Conservation (phyloP, 306 rosid species). For the Corylus americana region DNA sequence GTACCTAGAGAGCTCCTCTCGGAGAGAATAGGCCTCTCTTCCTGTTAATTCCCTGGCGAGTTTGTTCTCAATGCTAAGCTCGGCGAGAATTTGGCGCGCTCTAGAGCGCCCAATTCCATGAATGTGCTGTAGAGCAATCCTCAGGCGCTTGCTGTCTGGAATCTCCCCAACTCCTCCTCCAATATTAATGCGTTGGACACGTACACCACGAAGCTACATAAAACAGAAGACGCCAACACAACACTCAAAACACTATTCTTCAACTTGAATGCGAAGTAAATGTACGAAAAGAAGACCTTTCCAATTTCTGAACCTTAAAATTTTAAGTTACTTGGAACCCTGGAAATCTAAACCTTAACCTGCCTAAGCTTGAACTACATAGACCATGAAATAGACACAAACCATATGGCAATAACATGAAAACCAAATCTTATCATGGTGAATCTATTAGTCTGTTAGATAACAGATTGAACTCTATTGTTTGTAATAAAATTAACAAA, state of each 20-base stretch:
- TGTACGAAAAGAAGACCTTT: not conserved
- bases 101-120: constrained; percentile 67
- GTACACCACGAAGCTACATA: constrained; percentile 49
- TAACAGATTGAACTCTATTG: not conserved
- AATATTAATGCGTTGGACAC: constrained; percentile 45
- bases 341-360: not conserved
- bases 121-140: constrained; percentile 62
- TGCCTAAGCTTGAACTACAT: not conserved
- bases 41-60: constrained; percentile 66
- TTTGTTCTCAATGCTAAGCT: constrained; percentile 64
- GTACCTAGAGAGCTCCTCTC: constrained; percentile 64
- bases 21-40: constrained; percentile 56
- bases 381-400: not conserved
- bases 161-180: constrained; percentile 80
- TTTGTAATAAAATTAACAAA: not conserved
- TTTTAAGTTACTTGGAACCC: not conserved
- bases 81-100: constrained; percentile 61
- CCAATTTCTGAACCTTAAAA: not conserved
- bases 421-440: not conserved
- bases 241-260: not conserved
- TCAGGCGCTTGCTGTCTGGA: constrained; percentile 65
- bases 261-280: not conserved
- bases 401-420: not conserved
- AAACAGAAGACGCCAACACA: not conserved
- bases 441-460: too few species aligned